These are phyloP conservation scores for Pistacia vera DNA, from an alignment of 345 rosid species.

Conservation along the genomic window DNA sequence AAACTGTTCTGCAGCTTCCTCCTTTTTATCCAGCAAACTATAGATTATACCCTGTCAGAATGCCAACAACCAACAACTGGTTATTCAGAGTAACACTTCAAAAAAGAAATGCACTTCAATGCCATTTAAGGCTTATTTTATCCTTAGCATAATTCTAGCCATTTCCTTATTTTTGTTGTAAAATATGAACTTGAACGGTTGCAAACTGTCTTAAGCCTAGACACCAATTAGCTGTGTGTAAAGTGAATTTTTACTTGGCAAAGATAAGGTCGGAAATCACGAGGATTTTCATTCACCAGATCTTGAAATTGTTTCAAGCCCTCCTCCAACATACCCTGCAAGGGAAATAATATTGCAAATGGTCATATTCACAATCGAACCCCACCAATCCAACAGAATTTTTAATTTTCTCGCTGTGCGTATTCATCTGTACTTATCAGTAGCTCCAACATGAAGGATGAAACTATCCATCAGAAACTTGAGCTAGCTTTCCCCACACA, in stretches of 20 bases:
- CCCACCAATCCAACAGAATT: neutral
- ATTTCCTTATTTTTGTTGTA: no score
- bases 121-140: neutral
- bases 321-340: conserved; percentile 79
- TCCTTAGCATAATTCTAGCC: no score
- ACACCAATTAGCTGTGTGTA: neutral
- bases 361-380: neutral
- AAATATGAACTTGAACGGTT: neutral
- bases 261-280: conserved; percentile 95
- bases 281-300: conserved; percentile 73
- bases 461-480: neutral
- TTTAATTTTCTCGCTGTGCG: neutral
- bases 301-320: conserved; percentile 72
- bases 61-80: neutral
- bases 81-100: neutral
- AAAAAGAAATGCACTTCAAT: neutral
- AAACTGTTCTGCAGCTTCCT: conserved; percentile 82
- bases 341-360: neutral
- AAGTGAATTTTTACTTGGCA: conserved; percentile 38
- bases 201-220: no score
- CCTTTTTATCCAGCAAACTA: conserved; percentile 69
- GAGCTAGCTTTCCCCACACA: no score
- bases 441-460: neutral
- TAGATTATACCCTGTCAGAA: conserved; percentile 77
- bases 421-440: neutral